These are phyloP conservation scores for Amyloporia xantha DNA, from an alignment of 768 basidiomycete species.

Conservation along the genomic window DNA sequence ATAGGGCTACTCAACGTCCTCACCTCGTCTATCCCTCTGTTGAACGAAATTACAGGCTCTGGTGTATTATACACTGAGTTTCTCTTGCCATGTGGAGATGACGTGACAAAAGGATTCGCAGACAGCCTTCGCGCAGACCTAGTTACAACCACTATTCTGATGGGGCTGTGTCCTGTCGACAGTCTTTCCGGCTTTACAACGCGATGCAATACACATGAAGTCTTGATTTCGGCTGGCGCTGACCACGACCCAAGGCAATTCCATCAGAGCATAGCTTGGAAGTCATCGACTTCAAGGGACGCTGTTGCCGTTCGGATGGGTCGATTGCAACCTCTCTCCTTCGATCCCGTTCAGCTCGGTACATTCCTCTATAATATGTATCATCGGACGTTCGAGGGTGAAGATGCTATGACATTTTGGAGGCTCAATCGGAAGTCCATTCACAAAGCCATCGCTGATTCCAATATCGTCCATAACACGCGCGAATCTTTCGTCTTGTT, in stretches of 20 bases:
- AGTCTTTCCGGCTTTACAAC: constrained; percentile 35
- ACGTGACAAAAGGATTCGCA: constrained; percentile 27
- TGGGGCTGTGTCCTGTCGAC: constrained; percentile 36
- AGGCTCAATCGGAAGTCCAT: constrained; percentile 2
- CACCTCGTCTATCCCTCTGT: constrained; percentile 30
- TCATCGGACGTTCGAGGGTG: constrained; percentile 36
- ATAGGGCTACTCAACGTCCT: constrained; percentile 41
- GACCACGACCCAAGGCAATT: constrained; percentile 6
- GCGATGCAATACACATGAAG: constrained; percentile 35
- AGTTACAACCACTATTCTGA: constrained; percentile 32
- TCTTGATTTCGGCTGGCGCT: constrained; percentile 9
- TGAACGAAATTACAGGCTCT: constrained; percentile 14
- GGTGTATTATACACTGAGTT: constrained; percentile 38
- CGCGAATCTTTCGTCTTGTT: constrained; percentile 43
- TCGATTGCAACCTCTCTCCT: constrained; percentile 9
- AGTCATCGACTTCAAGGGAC: constrained; percentile 20
- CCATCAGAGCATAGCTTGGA: constrained; percentile 36
- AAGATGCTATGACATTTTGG: constrained; percentile 21
- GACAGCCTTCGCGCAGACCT: constrained; percentile 33
- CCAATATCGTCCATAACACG: constrained; percentile 35
- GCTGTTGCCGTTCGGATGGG: constrained; percentile 12
- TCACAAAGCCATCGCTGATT: constrained; percentile 12
- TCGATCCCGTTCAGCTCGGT: constrained; percentile 31
- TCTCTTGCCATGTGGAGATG: constrained; percentile 25
- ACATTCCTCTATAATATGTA: constrained; percentile 37